These are phyloP conservation scores for Rugonectria rugulosa DNA, from an alignment of 2,329 filamentous ascomycete genomes.

Conservation along the genomic window DNA sequence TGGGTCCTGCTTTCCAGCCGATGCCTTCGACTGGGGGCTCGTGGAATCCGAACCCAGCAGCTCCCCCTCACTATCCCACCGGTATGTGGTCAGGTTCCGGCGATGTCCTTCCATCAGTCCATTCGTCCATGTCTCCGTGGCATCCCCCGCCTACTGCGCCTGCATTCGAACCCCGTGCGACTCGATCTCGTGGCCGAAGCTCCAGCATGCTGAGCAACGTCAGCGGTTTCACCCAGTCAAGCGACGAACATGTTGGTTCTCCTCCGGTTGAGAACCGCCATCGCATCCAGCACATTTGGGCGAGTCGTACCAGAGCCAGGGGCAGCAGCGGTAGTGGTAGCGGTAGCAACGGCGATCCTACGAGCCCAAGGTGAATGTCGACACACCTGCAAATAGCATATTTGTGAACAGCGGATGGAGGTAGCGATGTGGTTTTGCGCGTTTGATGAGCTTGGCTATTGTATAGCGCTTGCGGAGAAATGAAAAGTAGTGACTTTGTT, in stretches of 20 bases:
- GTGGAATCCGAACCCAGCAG: conserved; percentile 48
- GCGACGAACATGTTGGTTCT: conserved; percentile 54
- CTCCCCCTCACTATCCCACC: conserved; percentile 44
- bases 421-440: conserved; percentile 18
- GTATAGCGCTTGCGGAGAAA: conserved; percentile 37
- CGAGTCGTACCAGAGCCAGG: conserved; percentile 37
- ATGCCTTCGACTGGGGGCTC: conserved; percentile 32
- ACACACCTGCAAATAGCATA: conserved; percentile 3
- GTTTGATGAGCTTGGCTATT: conserved; percentile 29
- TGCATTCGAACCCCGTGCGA: conserved; percentile 44
- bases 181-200: conserved; percentile 63
- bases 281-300: conserved; percentile 34
- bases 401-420: conserved; percentile 14
- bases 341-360: conserved; percentile 59
- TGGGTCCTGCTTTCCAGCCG: conserved; percentile 37
- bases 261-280: conserved; percentile 31
- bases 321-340: conserved; percentile 57
- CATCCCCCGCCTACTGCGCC: conserved; percentile 49
- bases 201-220: conserved; percentile 73
- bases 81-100: conserved; percentile 48
- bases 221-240: conserved; percentile 72
- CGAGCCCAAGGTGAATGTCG: conserved; percentile 50
- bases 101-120: conserved; percentile 43
- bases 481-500: conserved; percentile 41
- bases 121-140: conserved; percentile 45